These are phyloP conservation scores for Poterioochromonas sp. DNA, from an alignment of 352 stramenopile species.

Conservation along the genomic window DNA sequence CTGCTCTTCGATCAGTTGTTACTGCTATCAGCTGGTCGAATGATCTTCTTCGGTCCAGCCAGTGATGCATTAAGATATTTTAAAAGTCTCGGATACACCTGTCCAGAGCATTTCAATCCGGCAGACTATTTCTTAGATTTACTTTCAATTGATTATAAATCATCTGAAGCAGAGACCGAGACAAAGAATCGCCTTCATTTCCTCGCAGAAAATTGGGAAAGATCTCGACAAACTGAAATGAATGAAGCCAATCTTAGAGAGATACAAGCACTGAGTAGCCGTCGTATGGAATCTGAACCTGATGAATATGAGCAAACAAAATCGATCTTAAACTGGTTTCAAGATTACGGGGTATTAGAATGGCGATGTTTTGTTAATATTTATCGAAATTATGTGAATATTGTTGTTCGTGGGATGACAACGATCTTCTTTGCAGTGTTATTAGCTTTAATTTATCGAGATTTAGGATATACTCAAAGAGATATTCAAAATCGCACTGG, in stretches of 20 bases:
- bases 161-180: neutral
- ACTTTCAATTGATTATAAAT: neutral
- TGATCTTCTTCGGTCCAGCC: neutral
- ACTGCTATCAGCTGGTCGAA: neutral
- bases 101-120: slow-evolving; percentile 2
- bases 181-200: neutral
- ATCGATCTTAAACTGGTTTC: neutral
- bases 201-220: neutral
- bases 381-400: neutral
- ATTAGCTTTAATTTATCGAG: neutral
- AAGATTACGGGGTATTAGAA: neutral
- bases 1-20: neutral
- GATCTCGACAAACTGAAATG: too few relatives aligned
- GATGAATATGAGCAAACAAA: neutral
- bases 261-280: neutral
- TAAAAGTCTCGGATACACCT: neutral
- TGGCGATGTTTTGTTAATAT: neutral
- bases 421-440: neutral
- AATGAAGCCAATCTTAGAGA: neutral
- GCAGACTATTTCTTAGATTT: slow-evolving; percentile 23
- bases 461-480: neutral
- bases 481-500: neutral
- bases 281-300: neutral
- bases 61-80: neutral
- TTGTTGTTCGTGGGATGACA: neutral